A percentile compares a stretch with the other conserved stretches of the same genome.
Conservation (phyloP, 805 yeast species). For the Ogataea chonburiensis region DNA sequence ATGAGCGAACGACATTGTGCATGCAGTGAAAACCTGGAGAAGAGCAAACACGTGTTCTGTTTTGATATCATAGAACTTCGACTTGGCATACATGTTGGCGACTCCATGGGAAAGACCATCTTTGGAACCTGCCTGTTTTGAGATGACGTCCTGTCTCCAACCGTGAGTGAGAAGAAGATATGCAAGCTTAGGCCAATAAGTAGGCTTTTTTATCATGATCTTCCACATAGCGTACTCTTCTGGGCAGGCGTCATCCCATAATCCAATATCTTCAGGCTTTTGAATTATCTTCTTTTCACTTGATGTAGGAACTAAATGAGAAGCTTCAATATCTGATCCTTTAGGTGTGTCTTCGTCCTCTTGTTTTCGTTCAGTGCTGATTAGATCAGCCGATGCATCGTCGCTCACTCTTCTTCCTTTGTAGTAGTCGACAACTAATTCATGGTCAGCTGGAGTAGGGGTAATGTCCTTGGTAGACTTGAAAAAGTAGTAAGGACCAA, state of each 20-base stretch:
- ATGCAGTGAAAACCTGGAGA: conserved; percentile 70
- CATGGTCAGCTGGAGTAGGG: conserved; percentile 61
- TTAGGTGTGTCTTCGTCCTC: not conserved
- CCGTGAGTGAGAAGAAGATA: conserved; percentile 58
- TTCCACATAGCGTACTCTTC: conserved; percentile 34
- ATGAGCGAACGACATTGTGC: conserved; percentile 79
- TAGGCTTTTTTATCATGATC: conserved; percentile 44
- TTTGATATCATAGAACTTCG: conserved; percentile 69
- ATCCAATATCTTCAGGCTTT: conserved; percentile 5
- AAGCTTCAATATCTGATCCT: not conserved
- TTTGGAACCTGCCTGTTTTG: conserved; percentile 40
- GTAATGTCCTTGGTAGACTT: conserved; percentile 57
- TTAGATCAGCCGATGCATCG: not conserved
- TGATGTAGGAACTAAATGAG: conserved; percentile 11
- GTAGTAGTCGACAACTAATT: conserved; percentile 62
- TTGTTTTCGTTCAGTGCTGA: not conserved
- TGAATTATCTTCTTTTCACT: conserved; percentile 6
- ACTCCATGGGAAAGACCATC: conserved; percentile 48
- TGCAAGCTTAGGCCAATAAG: conserved; percentile 51
- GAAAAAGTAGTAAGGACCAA: conserved; percentile 59
- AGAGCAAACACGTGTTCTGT: conserved; percentile 66
- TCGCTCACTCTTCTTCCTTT: conserved; percentile 47
- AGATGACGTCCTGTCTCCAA: conserved; percentile 60
- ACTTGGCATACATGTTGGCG: conserved; percentile 49
- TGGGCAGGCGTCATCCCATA: conserved; percentile 12